A percentile compares a stretch with the other conserved stretches of the same genome.
phyloP scores from a whole-genome alignment of 1,284 basidiomycete genomes.

The Moesziomyces sp. region DNA sequence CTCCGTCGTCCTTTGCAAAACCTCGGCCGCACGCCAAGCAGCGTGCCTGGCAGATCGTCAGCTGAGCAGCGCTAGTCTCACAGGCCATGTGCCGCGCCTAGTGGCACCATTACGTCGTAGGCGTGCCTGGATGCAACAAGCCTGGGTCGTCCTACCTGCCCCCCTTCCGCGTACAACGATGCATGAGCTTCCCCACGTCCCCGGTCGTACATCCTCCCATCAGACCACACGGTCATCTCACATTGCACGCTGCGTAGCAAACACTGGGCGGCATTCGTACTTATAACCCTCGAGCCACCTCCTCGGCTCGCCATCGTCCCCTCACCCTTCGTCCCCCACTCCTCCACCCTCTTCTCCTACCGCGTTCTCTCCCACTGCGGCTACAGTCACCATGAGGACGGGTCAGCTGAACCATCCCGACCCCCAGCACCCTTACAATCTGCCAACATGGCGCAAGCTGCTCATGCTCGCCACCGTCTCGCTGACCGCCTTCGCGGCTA shows the following conservation, averaged over 20 bases:
- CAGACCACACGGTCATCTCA: not conserved
- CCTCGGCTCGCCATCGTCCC: not conserved
- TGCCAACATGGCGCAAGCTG: conserved; percentile 61
- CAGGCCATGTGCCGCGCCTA: not conserved
- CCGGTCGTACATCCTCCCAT: not conserved
- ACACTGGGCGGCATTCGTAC: not conserved
- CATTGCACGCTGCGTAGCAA: not conserved
- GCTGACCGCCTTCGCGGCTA: conserved; percentile 60
- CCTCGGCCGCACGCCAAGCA: not conserved
- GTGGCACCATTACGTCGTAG: too few relatives aligned
- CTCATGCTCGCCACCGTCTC: conserved; percentile 60
- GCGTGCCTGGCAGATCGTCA: conserved; percentile 4
- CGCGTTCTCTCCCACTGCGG: not conserved
- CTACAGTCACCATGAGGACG: conserved; percentile 20
- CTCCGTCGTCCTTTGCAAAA: too few relatives aligned
- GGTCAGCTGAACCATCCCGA: conserved; percentile 37
- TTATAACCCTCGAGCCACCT: not conserved
- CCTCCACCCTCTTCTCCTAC: not conserved
- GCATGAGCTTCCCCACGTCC: not conserved
- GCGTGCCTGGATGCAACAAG: not conserved
- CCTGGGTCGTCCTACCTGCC: not conserved
- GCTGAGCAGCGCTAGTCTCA: not conserved
- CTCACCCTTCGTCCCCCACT: not conserved
- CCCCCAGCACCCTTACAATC: conserved; percentile 50
- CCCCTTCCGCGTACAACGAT: not conserved